Evolutionary conservation across 2,329 filamentous ascomycete species (phyloP), one percentile per base, ranked within the genome.

Genomic region (Fusarium lyarnte): DNA sequence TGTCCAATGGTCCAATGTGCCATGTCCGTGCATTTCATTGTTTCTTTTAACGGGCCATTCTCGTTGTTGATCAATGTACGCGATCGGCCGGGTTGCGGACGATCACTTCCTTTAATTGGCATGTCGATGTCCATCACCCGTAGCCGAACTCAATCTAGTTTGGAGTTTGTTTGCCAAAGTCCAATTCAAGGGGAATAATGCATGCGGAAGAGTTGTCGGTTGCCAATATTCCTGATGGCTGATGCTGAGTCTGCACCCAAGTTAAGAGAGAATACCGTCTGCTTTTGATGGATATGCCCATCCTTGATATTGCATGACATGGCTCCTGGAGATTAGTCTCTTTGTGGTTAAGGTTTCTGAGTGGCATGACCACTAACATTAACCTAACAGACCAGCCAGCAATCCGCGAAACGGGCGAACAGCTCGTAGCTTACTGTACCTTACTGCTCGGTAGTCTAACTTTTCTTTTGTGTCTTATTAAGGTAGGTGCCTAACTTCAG

Each of bases 81-180:
- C 54, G 69, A 70, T 72, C 65, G 53, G 60, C 46, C 47, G 46
- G 31, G 42, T 35, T 62, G 35, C 19, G 41, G 69, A 51, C 51
- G 70, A 72, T 72, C 70, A 66, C 45, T 72, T 27, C 69, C 70
- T 41, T 21, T 66, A 61, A 21, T n/a, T 31, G 29, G 29, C 47
- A 23, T 49, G 51, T 45, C 46, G 19, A 70, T 47, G 69, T 33
- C 16, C 39, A 72, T 72, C 70, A 72, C 60, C 70, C 70, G 69
- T 52, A 64, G 59, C 60, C 70, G 65, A 73, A 46, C 36, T 62
- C 42, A 72, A 51, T 41, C 39, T 59, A 55, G 65, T 38, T 45
- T 42, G 16, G 47, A 62, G 70, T 59, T 70, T 70, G 46, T 66
- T 58, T 55, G 17, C 25, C 33, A 17, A 39, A 54, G 46, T 51